Conservation (phyloP, 23 red algal genomes). For the Gracilaria caudata region DNA sequence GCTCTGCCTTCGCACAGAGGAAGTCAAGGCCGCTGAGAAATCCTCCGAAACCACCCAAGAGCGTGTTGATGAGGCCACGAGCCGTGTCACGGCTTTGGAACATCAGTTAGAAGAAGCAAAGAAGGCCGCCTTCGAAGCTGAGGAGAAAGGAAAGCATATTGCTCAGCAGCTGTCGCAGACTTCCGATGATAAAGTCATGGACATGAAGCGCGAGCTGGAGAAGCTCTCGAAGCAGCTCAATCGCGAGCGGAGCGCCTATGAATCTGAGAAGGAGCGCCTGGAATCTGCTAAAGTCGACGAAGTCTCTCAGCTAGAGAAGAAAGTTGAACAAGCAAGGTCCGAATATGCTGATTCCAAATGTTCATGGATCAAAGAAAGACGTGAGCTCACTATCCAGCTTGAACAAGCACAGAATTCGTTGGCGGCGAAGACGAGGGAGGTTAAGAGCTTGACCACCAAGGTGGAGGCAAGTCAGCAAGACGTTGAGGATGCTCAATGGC, state of each 20-base stretch:
- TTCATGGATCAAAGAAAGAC: conserved; percentile 28
- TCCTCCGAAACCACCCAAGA: conserved; percentile 5
- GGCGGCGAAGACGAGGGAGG: conserved; percentile 36
- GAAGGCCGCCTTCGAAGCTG: conserved; percentile 36
- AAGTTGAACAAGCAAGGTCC: conserved; percentile 16
- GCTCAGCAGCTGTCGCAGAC: conserved; percentile 1
- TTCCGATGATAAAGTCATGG: conserved; percentile 29
- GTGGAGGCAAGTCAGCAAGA: conserved; percentile 39
- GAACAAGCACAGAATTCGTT: conserved; percentile 51
- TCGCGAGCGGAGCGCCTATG: conserved; percentile 21
- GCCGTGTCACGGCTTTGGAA: background rate
- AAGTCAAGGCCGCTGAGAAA: conserved; percentile 48
- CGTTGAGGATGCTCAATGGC: conserved; percentile 59
- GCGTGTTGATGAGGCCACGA: background rate
- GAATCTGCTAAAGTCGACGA: conserved; percentile 18
- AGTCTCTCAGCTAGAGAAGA: conserved; percentile 37
- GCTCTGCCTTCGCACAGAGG: conserved; percentile 50
- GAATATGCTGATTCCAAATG: conserved; percentile 29
- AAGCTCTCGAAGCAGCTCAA: conserved; percentile 28
- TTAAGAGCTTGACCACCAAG: conserved; percentile 40
- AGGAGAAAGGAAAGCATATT: conserved; percentile 12
- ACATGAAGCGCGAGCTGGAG: conserved; percentile 19
- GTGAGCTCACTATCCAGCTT: conserved; percentile 23
- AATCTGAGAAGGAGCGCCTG: conserved; percentile 17
- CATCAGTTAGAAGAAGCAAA: conserved; percentile 8